These are phyloP conservation scores for Porphyra umbilicalis DNA, from an alignment of 31 red algal genomes.

Conservation along the genomic window DNA sequence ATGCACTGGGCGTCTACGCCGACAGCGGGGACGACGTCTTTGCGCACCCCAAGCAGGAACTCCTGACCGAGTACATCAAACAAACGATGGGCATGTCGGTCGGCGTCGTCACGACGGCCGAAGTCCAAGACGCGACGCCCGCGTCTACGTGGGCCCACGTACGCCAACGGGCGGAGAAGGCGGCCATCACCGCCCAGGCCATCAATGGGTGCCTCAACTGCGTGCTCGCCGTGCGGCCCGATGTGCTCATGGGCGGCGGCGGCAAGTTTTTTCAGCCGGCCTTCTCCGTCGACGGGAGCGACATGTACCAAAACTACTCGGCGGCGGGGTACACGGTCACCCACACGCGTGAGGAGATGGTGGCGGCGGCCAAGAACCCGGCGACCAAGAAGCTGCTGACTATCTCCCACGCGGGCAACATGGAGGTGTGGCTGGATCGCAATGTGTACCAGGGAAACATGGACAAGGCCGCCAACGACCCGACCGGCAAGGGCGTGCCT, in stretches of 20 bases:
- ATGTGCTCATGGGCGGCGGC: constrained; percentile 46
- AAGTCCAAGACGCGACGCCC: constrained; percentile 47
- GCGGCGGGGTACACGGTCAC: constrained; percentile 31
- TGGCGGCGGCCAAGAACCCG: constrained; percentile 23
- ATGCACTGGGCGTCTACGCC: constrained; percentile 51
- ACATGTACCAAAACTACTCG: constrained; percentile 29
- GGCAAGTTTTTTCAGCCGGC: constrained; percentile 24
- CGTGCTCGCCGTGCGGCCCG: constrained; percentile 17
- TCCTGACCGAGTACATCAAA: constrained; percentile 31
- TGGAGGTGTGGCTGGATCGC: constrained; percentile 55
- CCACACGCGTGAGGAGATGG: constrained; percentile 27
- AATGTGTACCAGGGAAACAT: constrained; percentile 47
- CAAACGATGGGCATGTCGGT: constrained; percentile 35
- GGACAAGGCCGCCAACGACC: constrained; percentile 12
- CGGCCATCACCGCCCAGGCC: constrained; percentile 38
- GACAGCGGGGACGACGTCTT: constrained; percentile 36
- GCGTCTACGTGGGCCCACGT: constrained; percentile 35
- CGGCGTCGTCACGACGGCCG: constrained; percentile 44
- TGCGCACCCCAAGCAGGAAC: constrained; percentile 37
- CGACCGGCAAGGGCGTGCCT: constrained; percentile 8
- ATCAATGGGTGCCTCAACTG: constrained; percentile 34
- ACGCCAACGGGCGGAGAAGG: constrained; percentile 35
- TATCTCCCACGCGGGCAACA: constrained; percentile 33
- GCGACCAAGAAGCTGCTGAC: constrained; percentile 33
- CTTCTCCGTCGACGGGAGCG: constrained; percentile 20